Conservation (phyloP, 2,329 filamentous ascomycete genomes). For the Aspergillus tamarii region DNA sequence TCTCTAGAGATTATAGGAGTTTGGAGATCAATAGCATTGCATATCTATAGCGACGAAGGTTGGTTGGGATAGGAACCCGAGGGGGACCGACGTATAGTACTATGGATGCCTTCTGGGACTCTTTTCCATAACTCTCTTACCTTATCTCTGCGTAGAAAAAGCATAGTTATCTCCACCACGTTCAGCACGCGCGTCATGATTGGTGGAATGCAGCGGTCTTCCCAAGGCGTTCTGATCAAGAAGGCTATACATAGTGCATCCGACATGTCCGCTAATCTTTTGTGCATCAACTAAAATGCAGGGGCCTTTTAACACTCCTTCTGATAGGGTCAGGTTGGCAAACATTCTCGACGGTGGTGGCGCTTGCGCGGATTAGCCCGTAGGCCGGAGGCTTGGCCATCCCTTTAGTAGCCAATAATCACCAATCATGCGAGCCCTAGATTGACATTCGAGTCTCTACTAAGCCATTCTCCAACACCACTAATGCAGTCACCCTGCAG, state of each 20-base stretch:
- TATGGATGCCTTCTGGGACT: neutral
- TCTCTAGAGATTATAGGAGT: conserved; percentile 23
- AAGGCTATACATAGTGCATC: neutral
- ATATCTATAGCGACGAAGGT: conserved; percentile 21
- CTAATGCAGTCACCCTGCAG: neutral
- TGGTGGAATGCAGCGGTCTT: neutral
- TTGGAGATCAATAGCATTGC: conserved; percentile 19
- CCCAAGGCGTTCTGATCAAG: neutral
- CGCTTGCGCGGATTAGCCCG: neutral
- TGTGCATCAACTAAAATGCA: neutral
- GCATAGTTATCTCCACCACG: neutral
- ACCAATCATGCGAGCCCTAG: neutral
- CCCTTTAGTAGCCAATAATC: neutral
- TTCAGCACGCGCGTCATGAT: neutral
- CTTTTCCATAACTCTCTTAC: neutral
- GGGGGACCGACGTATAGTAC: conserved; percentile 25
- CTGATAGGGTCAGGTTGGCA: neutral
- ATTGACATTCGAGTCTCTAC: neutral
- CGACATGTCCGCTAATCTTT: neutral
- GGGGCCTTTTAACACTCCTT: neutral
- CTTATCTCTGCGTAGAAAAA: neutral
- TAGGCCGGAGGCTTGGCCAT: neutral
- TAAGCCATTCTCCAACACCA: neutral
- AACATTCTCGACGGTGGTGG: neutral
- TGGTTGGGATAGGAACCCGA: conserved; percentile 4